These are phyloP conservation scores for Penicillium turbatum DNA, from an alignment of 495 filamentous ascomycete genomes.

Conservation along the genomic window DNA sequence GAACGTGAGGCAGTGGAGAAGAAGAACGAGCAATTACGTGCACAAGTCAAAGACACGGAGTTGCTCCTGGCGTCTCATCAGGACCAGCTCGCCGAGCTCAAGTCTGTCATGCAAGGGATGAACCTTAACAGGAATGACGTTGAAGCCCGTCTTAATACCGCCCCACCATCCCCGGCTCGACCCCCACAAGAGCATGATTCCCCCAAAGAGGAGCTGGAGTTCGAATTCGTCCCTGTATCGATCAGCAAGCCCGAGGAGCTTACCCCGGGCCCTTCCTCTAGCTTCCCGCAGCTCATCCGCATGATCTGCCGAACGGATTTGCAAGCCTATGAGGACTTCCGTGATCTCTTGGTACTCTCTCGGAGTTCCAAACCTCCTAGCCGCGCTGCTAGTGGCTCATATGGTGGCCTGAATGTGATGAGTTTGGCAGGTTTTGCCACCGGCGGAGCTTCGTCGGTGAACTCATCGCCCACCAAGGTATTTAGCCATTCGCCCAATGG, in stretches of 20 bases:
- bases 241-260: conserved; percentile 49
- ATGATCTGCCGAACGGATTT: conserved; percentile 81
- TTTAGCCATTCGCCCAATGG: conserved; percentile 38
- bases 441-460: conserved; percentile 44
- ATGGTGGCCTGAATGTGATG: conserved; percentile 58
- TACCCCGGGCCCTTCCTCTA: conserved; percentile 74
- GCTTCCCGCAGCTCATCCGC: conserved; percentile 76
- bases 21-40: conserved; percentile 73
- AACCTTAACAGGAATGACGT: conserved; percentile 64
- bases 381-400: conserved; percentile 65
- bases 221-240: conserved; percentile 10
- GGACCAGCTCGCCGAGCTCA: conserved; percentile 87
- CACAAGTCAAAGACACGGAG: conserved; percentile 79
- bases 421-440: conserved; percentile 51
- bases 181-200: conserved; percentile 18
- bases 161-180: conserved; percentile 62
- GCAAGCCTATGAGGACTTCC: conserved; percentile 78
- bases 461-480: conserved; percentile 41
- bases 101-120: conserved; percentile 87
- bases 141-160: conserved; percentile 56
- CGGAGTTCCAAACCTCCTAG: conserved; percentile 56
- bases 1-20: conserved; percentile 71
- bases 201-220: conserved; percentile 21
- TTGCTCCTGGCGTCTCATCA: conserved; percentile 82
- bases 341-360: conserved; percentile 65